These are phyloP conservation scores for Rhodotorula taiwanensis DNA, from an alignment of 768 basidiomycete genomes.

Conservation along the genomic window DNA sequence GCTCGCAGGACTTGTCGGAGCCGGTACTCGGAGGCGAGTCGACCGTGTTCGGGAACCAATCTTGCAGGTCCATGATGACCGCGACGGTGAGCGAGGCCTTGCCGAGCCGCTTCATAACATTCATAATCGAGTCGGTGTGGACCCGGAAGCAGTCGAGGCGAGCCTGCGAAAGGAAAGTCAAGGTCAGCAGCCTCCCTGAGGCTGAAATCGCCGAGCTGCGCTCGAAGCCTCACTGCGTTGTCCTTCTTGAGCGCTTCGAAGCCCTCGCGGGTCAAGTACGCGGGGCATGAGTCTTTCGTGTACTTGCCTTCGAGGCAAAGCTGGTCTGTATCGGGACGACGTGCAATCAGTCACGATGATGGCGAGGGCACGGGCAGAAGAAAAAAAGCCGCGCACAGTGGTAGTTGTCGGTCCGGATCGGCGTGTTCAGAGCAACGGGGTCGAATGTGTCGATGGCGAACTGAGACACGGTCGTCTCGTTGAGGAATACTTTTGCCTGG, in stretches of 20 bases:
- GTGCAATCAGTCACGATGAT: no score
- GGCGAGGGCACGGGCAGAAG: conserved; percentile 4
- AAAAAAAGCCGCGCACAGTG: conserved; percentile 42
- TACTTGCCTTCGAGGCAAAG: conserved; percentile 29
- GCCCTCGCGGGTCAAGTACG: conserved; percentile 59
- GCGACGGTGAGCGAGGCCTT: conserved; percentile 55
- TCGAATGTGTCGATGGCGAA: conserved; percentile 48
- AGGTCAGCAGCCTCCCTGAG: no score
- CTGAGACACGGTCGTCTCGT: conserved; percentile 42
- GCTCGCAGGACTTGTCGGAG: conserved; percentile 12
- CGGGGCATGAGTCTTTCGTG: conserved; percentile 48
- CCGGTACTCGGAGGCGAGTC: neutral
- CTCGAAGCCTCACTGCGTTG: conserved; percentile 40
- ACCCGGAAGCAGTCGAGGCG: conserved; percentile 57
- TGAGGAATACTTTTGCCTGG: conserved; percentile 46
- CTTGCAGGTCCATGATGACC: conserved; percentile 63
- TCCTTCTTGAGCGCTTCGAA: conserved; percentile 56
- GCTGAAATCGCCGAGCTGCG: neutral
- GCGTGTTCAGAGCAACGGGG: conserved; percentile 46
- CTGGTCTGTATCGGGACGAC: conserved; percentile 1
- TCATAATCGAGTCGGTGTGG: conserved; percentile 65
- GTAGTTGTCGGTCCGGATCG: conserved; percentile 60
- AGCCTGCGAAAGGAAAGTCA: conserved; percentile 8
- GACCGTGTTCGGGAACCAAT: conserved; percentile 43
- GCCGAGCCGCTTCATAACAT: conserved; percentile 45